Percentiles rank a stretch among this genome's conserved stretches.
Conservation (phyloP, 208 protist genomes). For the Wallacemonas rigidus region DNA sequence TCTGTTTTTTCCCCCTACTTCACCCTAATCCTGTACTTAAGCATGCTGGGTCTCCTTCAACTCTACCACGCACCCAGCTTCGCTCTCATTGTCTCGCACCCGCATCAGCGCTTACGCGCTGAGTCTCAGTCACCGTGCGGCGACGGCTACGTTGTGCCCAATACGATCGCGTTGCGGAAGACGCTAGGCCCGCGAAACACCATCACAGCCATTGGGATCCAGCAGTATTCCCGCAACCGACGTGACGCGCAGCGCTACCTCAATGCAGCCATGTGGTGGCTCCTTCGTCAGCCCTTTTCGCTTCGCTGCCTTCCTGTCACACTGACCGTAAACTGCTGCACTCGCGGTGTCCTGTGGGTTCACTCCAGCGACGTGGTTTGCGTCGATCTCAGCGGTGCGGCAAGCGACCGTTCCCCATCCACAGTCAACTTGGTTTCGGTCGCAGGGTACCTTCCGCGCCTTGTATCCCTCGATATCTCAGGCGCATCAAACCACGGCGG, state of each 20-base stretch:
- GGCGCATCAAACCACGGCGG: neutral
- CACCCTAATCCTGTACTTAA: neutral
- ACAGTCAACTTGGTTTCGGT: neutral
- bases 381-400: neutral
- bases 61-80: neutral
- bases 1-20: neutral
- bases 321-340: slow-evolving; percentile 35
- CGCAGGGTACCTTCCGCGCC: neutral
- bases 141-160: neutral
- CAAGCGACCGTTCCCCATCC: neutral
- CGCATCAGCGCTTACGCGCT: neutral
- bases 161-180: neutral
- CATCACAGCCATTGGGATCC: neutral
- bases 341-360: neutral
- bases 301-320: slow-evolving; percentile 15
- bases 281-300: slow-evolving; percentile 18
- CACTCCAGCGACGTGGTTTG: neutral
- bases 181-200: neutral
- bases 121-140: neutral
- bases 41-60: neutral
- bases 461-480: neutral
- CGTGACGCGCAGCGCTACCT: neutral
- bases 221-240: neutral
- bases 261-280: slow-evolving; percentile 17
- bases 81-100: neutral